Percentiles rank a stretch among this genome's conserved stretches.
Conservation (phyloP, 2,329 filamentous ascomycete genomes). For the Monilinia polystroma region DNA sequence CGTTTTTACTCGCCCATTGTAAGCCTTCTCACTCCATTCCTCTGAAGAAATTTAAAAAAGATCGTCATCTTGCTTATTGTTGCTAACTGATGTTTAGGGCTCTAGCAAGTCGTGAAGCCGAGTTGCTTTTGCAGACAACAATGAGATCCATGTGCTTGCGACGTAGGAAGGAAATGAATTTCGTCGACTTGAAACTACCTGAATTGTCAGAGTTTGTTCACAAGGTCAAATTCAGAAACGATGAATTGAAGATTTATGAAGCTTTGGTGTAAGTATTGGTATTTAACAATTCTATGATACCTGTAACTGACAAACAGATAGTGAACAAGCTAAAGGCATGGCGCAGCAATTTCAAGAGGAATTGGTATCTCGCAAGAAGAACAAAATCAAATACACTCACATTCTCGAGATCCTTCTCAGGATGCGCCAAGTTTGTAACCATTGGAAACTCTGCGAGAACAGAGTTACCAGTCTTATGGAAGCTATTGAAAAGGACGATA, state of each 20-base stretch:
- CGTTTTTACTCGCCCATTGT: constrained; percentile 66
- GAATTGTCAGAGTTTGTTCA: constrained; percentile 76
- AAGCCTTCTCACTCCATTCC: background rate
- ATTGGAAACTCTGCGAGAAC: constrained; percentile 78
- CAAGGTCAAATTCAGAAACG: constrained; percentile 67
- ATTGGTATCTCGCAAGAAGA: constrained; percentile 38
- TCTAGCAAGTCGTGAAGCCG: constrained; percentile 55
- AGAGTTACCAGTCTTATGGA: constrained; percentile 71
- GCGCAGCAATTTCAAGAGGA: constrained; percentile 56
- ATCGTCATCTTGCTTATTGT: background rate
- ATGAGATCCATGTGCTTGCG: constrained; percentile 81
- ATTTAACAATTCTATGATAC: background rate
- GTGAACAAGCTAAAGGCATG: constrained; percentile 71
- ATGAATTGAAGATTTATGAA: constrained; percentile 77
- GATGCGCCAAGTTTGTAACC: constrained; percentile 82
- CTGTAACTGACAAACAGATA: constrained; percentile 41
- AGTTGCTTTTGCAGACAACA: constrained; percentile 67
- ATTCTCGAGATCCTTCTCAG: constrained; percentile 80
- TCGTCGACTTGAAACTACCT: constrained; percentile 78
- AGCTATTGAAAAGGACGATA: constrained; percentile 63
- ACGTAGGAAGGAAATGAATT: constrained; percentile 83
- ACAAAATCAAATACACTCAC: constrained; percentile 62
- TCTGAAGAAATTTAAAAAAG: background rate
- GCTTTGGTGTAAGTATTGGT: constrained; percentile 57
- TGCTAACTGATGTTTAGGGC: constrained; percentile 37